Conservation (phyloP, 768 basidiomycete species). For the Rhizopogon sp. region DNA sequence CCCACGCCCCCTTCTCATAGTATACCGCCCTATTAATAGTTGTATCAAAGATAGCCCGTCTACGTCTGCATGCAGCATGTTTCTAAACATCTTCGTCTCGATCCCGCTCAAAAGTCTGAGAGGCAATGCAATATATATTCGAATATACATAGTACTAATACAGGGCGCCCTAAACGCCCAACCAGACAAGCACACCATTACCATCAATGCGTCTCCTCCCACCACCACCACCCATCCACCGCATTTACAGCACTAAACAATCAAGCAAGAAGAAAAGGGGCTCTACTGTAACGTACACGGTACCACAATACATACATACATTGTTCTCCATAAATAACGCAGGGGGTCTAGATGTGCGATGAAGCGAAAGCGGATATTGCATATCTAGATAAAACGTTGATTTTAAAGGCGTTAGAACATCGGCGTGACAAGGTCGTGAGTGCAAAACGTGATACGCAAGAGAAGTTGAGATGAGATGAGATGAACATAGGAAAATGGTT, state of each 20-base stretch:
- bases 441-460: constrained; percentile 14
- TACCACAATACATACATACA: neutral
- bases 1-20: too few relatives aligned
- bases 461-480: constrained; percentile 18
- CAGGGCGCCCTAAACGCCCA: constrained; percentile 7
- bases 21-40: too few relatives aligned
- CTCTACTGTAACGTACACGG: constrained; percentile 11
- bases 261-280: neutral
- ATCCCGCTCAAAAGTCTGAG: too few relatives aligned
- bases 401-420: neutral
- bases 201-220: neutral
- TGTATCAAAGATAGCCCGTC: too few relatives aligned
- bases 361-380: constrained; percentile 4
- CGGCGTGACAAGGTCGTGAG: neutral
- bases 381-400: neutral
- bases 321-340: neutral
- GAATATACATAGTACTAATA: constrained; percentile 23
- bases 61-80: too few relatives aligned
- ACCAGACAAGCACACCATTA: too few relatives aligned
- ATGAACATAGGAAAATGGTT: too few relatives aligned
- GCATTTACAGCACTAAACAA: neutral
- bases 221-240: neutral
- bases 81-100: too few relatives aligned
- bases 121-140: neutral
- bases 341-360: neutral